These are phyloP conservation scores for Ceratobasidium sp. DNA, from an alignment of 1,284 basidiomycete genomes.

Conservation along the genomic window DNA sequence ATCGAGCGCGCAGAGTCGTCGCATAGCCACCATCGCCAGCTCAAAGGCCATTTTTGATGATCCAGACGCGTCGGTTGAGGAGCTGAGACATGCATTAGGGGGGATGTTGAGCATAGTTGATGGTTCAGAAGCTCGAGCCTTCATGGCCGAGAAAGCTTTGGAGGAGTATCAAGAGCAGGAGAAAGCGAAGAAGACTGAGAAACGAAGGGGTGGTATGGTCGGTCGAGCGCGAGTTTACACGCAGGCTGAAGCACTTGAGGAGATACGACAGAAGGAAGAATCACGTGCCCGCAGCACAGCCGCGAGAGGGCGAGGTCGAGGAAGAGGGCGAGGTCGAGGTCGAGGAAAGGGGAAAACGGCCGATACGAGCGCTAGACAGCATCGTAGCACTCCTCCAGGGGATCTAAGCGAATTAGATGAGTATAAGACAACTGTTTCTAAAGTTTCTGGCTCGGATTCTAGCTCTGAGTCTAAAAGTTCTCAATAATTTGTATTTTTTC, in stretches of 20 bases:
- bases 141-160: neutral
- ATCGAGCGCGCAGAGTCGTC: neutral
- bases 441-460: neutral
- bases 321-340: neutral
- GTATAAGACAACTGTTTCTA: neutral
- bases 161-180: neutral
- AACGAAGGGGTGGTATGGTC: neutral
- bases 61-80: neutral
- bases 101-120: neutral
- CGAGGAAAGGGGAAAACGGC: neutral
- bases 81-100: neutral
- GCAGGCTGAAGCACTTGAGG: neutral
- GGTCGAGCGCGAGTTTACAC: conserved; percentile 6
- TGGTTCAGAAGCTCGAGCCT: conserved; percentile 18
- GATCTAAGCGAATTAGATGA: neutral
- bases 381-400: neutral
- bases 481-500: too few relatives aligned
- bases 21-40: neutral
- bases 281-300: conserved; percentile 10
- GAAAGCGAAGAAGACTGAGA: neutral
- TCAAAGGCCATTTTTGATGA: neutral
- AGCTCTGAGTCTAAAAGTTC: too few relatives aligned
- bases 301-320: conserved; percentile 3
- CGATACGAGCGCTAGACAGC: too few relatives aligned
- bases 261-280: neutral